Percentiles rank a stretch among this genome's conserved stretches.
phyloP scores from a whole-genome alignment of 169 alveolate genomes.

The Babesia divergens region DNA sequence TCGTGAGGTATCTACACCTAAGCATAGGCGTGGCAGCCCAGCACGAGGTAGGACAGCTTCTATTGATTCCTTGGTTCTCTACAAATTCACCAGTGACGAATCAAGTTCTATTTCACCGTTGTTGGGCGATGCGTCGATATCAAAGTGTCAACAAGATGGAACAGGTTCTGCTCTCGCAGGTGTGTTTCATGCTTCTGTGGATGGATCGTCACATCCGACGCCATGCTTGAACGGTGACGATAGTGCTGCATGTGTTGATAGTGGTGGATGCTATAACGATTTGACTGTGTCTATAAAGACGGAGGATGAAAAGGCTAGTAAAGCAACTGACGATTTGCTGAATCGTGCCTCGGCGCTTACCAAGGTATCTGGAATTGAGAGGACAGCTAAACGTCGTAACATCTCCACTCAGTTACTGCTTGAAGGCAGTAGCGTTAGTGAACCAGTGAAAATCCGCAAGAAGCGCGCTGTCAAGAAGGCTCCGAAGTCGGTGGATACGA shows the following conservation, averaged over 20 bases:
- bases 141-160: not conserved
- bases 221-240: no score
- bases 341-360: slow-evolving; percentile 10
- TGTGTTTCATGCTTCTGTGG: not conserved
- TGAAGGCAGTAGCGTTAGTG: not conserved
- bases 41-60: not conserved
- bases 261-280: no score
- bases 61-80: not conserved
- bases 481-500: not conserved
- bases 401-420: not conserved
- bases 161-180: not conserved
- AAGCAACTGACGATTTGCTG: not conserved
- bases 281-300: no score
- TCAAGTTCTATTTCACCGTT: not conserved
- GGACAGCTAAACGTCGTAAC: not conserved
- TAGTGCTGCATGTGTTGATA: not conserved
- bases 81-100: not conserved
- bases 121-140: not conserved
- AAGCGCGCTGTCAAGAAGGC: not conserved
- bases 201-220: not conserved
- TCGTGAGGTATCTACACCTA: not conserved
- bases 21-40: not conserved
- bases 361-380: not conserved
- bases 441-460: not conserved
- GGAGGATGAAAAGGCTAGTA: not conserved